Evolutionary conservation across 129 eudicot genomes (phyloP), one percentile per base, ranked within the genome.

Genomic region (Helianthus tuberosus): DNA sequence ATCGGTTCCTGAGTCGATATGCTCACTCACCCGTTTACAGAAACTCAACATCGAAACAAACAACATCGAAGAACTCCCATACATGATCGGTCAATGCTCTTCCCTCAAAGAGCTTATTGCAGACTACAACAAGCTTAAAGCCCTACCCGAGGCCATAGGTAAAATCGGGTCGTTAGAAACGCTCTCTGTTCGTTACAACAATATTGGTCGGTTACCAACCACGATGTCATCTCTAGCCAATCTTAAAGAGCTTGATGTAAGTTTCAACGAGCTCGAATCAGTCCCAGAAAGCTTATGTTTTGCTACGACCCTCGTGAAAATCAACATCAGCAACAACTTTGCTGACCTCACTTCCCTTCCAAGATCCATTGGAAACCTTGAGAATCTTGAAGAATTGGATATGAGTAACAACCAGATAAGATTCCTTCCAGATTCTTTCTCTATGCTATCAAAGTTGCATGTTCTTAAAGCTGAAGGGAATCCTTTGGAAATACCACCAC

Each of bases 321-420:
- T 93, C 86, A 81, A 93, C 66, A 44, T 93, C 55, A 84, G 96
- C 86, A 89, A 87, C 82, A 93, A 93, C 77, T 93, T 93, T 75
- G 98, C 96, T 1, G 98, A 93, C 60, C 76, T 93, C 32, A 79
- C 81, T 52, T 80, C 71, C 38, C 81, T 93, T 47, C 98, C 98
- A 16, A 84, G 98, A 87, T 93, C 98, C 60, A 87, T 93, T 53
- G 98, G 98, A 44, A 93, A 93, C 72, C 98, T 93, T 49, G 98
- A 89, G 70, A 86, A 79, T 85, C 83, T 93, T 46, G 98, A 93
- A 74, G 98, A 75, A 77, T 77, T 93, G 83, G 82, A 85, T 80
- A 93, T 86, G 72, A 82, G 87, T 63, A 93, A 93, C 43, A 93
- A 88, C 72, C 96, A 93, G 77, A 93, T 93, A 75, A 77, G 90